A percentile compares a stretch with the other conserved stretches of the same genome.
phyloP scores from a whole-genome alignment of 176 grass and related monocot species.

The Cocos nucifera region DNA sequence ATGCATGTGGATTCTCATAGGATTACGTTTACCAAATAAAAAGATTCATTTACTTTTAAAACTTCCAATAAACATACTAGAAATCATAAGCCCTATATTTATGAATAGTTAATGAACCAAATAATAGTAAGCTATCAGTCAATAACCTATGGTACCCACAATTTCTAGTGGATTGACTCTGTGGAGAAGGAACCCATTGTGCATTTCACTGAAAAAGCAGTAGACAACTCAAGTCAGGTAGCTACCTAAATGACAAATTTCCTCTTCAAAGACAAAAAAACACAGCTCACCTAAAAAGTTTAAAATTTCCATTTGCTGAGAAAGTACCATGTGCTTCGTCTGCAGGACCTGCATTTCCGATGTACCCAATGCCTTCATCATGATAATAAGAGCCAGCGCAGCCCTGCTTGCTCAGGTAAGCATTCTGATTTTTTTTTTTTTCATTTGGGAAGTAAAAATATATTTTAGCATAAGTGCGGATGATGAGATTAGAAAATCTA shows the following conservation, averaged over 20 bases:
- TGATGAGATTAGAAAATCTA: background rate
- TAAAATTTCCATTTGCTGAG: slow-evolving; percentile 7
- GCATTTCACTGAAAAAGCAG: slow-evolving; percentile 18
- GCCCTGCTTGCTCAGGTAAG: slow-evolving; percentile 33
- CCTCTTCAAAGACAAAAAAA: background rate
- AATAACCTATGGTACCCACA: slow-evolving; percentile 18
- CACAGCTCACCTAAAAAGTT: background rate
- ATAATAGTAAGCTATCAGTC: too few relatives aligned
- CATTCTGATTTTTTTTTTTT: slow-evolving; percentile 16
- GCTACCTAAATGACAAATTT: background rate
- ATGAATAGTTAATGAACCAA: too few relatives aligned
- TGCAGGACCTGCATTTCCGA: slow-evolving; percentile 24
- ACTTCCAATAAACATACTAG: too few relatives aligned
- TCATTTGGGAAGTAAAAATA: background rate
- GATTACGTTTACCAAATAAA: too few relatives aligned
- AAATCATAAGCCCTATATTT: too few relatives aligned
- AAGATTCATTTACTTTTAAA: too few relatives aligned
- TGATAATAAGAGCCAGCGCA: slow-evolving; percentile 24
- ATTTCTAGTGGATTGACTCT: slow-evolving; percentile 34
- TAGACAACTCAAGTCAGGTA: background rate
- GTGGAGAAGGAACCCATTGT: slow-evolving; percentile 30
- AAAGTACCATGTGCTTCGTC: slow-evolving; percentile 11
- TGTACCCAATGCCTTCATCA: slow-evolving; percentile 16
- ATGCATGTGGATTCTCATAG: too few relatives aligned
- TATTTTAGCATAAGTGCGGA: background rate